Evolutionary conservation across 2,329 filamentous ascomycete species (phyloP), one percentile per base, ranked within the genome.

Genomic region (Aspergillus ustus): DNA sequence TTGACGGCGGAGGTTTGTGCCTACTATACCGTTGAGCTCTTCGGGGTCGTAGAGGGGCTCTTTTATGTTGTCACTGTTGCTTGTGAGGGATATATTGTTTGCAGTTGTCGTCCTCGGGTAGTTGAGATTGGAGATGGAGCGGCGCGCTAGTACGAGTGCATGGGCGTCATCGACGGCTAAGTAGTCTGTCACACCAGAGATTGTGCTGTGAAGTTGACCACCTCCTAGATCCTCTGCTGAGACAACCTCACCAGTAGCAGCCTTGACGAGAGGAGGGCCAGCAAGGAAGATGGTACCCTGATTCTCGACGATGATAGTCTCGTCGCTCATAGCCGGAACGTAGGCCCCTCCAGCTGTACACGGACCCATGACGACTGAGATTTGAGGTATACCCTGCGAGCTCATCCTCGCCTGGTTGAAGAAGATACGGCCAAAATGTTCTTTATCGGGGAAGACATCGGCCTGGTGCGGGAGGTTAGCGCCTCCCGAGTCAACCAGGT

Each of bases 231-330:
- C 92, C 77, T 99, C 94, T 7, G 92, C 91, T 48, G 87, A 92
- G 59, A 98, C 93, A 31, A 91, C 89, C 78, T 99, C 94, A 13
- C 94, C 95, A 0, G 95, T 99, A 11, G 94, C 94, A 8, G 95
- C 95, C 80, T 97, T 97, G 65, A 99, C 95, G 1, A 99, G 84
- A 0, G 95, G 94, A 19, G 94, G 94, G 0, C 94, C 95, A 0
- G 94, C 94, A 2, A 99, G 87, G 82, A 98, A 99, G 74, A 99
- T 97, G 68, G 96, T 93, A n/a, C 94, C 94, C 76, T 97, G 93
- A 56, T 93, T 90, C 72, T 92, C 88, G 44, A 98, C 95, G 66
- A 99, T 98, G 77, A 99, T 97, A 74, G 88, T 93, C 83, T 98
- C 95, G 75, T 98, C 95, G 63, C 91, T 94, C 94, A 99, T 98